A percentile compares a stretch with the other conserved stretches of the same genome.
Evolutionary conservation across 2,329 filamentous ascomycete genomes (phyloP).

Genomic region (Waltergamsia citrina): DNA sequence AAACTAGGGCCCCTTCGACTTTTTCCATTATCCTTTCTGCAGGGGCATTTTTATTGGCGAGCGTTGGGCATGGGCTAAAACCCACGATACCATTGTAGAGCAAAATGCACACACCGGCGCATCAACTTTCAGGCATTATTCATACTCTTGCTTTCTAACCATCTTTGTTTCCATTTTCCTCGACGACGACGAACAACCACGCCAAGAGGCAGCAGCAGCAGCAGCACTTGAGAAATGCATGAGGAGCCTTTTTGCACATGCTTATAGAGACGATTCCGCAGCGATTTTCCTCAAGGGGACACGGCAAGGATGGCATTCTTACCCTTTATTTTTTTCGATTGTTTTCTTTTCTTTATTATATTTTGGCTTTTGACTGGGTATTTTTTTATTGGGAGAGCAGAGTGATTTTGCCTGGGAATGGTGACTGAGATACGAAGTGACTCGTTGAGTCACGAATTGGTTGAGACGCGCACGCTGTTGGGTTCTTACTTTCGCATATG

Average conservation of each 20-base stretch:
- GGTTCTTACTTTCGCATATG: no score
- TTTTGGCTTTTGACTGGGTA: no score
- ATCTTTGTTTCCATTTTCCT: constrained; percentile 8
- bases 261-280: constrained; percentile 21
- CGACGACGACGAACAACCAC: not conserved
- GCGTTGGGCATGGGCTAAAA: not conserved
- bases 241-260: constrained; percentile 5
- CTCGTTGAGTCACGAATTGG: no score
- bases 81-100: not conserved
- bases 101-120: constrained; percentile 1
- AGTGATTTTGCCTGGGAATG: no score
- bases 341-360: no score
- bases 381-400: no score
- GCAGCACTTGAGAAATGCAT: not conserved
- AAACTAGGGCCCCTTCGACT: no score
- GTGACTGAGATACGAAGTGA: no score
- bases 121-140: constrained; percentile 1
- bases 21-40: not conserved
- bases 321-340: no score
- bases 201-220: not conserved
- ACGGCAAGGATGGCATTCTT: no score
- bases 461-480: no score
- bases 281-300: constrained; percentile 14
- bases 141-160: not conserved
- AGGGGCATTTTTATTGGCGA: not conserved